Base-by-base conservation (phyloP, 441 rosid species). In the Arabidopsis lyrata region DNA sequence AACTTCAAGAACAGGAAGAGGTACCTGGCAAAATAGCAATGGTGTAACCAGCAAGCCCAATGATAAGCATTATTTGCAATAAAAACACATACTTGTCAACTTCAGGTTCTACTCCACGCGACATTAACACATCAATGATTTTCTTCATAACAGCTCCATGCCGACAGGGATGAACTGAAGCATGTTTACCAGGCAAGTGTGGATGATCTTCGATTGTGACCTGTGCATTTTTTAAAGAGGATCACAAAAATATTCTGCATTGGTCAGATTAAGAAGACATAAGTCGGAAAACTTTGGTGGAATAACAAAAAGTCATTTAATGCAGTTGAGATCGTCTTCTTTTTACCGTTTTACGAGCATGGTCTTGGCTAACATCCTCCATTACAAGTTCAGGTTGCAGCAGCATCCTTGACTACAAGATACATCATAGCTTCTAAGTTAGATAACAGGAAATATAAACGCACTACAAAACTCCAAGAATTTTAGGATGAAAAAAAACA, bases 141-240 rank as follows among this genome's bases (percentile, higher is more conserved):
- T 91, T 95, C 83, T 95, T 95, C 99, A 93, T 95, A 41, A 95
- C 99, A 53, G 98, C 99, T 15, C 97, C 98, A 83, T 95, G 99
- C 56, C 85, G 85, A 80, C 99, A 95, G 29, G 99, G 99, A 83
- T 93, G 98, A 36, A 95, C 90, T 66, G 99, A 95, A 8, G 99
- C 99, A 59, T 91, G 98, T 81, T 95, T 93, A 75, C 99, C 97
- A 49, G 97, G 90, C 73, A 93, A 85, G 80, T 95, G 98, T 6
- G 99, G 92, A 80, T 93, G 99, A 73, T 90, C 99, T 83, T 91
- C 99, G 68, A 93, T 93, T 14, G 99, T 95, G 35, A 95, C 99
- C 99, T 95, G 92, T 24, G 35, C 52, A 4, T 8, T 22, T 39
- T 15, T 42, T 7, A 8, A 29, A 18, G 54, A 58, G 29, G 53